Base-by-base conservation (phyloP, 1,284 basidiomycete species). In the Mycosarcoma maydis region DNA sequence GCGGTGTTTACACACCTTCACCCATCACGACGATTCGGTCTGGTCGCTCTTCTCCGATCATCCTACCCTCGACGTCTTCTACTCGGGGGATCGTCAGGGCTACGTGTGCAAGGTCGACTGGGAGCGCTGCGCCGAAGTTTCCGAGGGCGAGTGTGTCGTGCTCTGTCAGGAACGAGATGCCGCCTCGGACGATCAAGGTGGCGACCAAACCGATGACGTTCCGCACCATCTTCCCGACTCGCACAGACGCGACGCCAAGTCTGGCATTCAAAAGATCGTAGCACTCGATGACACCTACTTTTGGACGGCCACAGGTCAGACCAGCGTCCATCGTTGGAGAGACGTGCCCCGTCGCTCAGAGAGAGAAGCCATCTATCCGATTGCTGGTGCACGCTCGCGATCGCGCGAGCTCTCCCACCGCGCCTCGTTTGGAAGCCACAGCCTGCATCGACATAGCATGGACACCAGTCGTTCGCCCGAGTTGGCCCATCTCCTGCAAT, bases 1-100 rank as follows among this genome's bases (percentile, higher is more conserved):
- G 80, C 86, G 91, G 11, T 96, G 93, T 79, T 83, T 98, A 13
- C 93, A 98, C 77, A 98, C 95, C 1, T 98, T 98, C 83, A 91
- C 91, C 1, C 91, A 98, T 80, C 96, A 98, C 81, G 89, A 90
- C 14, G 92, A 94, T 57, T 94, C 92, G 16, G 93, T 98, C 29
- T 98, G 96, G 95, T 90, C 92, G 0, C 85, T 99, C 2, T 88
- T 88, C 80, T 95, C 93, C 3, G 86, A 88, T 0, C 92, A 98
- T 80, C 91, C 92, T 0, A 88, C 90, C 13, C 86, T 99, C 45
- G 91, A 95, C 80, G 85, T 89, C 1, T 99, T 99, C 84, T 97
- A 96, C 83, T 97, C 94, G 2, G 96, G 95, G 16, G 96, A 98
- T 72, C 88, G 92, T 32, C 88, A 91, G 14, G 96, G 95, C 1